A percentile compares a stretch with the other conserved stretches of the same genome.
phyloP scores from a whole-genome alignment of 768 basidiomycete genomes.

The Phlegmacium glaucopus region DNA sequence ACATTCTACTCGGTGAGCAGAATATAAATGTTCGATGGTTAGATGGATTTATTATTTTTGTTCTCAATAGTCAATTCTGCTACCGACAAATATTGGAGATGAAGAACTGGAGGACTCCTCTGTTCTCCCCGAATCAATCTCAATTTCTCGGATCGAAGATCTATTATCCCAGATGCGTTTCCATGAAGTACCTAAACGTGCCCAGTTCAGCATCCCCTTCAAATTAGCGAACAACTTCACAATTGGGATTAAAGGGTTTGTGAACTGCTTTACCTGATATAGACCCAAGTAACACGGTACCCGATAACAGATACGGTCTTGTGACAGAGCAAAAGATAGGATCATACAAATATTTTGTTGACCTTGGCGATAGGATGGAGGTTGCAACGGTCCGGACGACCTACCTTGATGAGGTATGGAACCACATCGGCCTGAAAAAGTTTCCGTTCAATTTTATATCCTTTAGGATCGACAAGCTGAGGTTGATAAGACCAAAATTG shows the following conservation, averaged over 20 bases:
- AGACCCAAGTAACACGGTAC: conserved; percentile 2
- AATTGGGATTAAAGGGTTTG: conserved; percentile 80
- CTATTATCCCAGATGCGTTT: conserved; percentile 78
- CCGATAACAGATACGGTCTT: conserved; percentile 67
- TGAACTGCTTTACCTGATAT: background rate
- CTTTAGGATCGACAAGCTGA: conserved; percentile 43
- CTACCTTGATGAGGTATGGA: conserved; percentile 74
- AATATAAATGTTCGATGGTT: background rate
- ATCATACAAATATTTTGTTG: conserved; percentile 77
- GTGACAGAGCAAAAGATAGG: conserved; percentile 89
- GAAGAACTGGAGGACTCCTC: conserved; percentile 45
- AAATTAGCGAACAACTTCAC: conserved; percentile 69
- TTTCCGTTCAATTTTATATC: background rate
- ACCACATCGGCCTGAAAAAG: background rate
- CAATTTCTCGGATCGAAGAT: conserved; percentile 75
- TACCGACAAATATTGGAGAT: conserved; percentile 47
- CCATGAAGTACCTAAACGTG: conserved; percentile 79
- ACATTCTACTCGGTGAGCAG: conserved; percentile 76
- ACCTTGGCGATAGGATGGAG: conserved; percentile 73
- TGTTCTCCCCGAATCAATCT: conserved; percentile 64
- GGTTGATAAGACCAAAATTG: conserved; percentile 40
- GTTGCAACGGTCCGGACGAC: conserved; percentile 67
- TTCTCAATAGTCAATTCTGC: conserved; percentile 52
- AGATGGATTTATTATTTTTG: conserved; percentile 2
- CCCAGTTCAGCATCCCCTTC: conserved; percentile 79